Base-by-base conservation (phyloP, 305 asterid genomes). In the Stenogyne calaminthoides region DNA sequence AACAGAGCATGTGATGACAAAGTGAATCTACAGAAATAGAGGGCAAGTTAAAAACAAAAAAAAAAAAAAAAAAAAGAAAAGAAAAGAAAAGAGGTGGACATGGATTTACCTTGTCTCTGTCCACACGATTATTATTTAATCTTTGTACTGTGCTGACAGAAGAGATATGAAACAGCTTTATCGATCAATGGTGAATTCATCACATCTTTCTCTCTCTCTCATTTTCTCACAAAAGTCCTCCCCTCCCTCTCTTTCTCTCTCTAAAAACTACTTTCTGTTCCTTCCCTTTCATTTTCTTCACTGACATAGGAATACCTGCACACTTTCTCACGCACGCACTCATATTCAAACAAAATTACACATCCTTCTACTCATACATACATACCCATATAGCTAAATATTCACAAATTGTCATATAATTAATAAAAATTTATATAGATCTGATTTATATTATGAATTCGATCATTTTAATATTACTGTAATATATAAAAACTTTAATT, bases 251-350 rank as follows among this genome's bases (percentile, higher is more conserved):
- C 32, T 69, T 40, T 42, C 54, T 74, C 46, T 71, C 72, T 46
- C 65, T 76, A 73, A 85, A 90, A 85, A 90, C 92, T 75, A 81
- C 93, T 82, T 83, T 83, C 87, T 90, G 96, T 84, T 92, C 87
- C 91, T 82, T 73, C 81, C 80, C 81, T 80, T 78, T 86, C 85
- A 67, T 80, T 86, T 84, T 83, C 85, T 78, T 80, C 91, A 86
- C 97, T 91, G 96, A 91, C 97, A 86, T 75, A 46, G 80, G 85
- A 86, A 83, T 83, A 88, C 89, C 89, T 87, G 92, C 95, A 89
- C 90, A 81, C 83, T 85, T 86, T 86, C 84, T 89, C 88, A 90
- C 89, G 84, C 96, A 84, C 93, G 96, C 97, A 90, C 95, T 89
- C 95, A 87, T 87, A 88, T 85, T 80, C 87, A 47, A 73, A 82